Evolutionary conservation across 2,329 filamentous ascomycete species (phyloP).

Genomic region (Colletotrichum abscissum): DNA sequence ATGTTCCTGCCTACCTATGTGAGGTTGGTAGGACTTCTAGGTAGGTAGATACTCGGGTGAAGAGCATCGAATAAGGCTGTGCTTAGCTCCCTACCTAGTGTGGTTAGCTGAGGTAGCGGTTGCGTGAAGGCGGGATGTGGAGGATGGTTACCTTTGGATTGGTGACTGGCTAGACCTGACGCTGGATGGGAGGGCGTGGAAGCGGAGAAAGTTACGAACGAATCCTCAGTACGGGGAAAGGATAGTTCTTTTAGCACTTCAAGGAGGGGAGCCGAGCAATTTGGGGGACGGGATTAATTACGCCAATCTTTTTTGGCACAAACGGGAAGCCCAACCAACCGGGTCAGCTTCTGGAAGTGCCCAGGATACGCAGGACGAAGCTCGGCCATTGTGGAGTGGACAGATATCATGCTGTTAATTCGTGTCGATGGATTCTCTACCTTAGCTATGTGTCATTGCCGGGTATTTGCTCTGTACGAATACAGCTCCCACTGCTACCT

Average conservation of each 20-base stretch:
- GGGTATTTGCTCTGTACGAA: background rate
- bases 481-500: background rate
- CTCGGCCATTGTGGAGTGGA: background rate
- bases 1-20: background rate
- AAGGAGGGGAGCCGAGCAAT: background rate
- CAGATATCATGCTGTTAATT: background rate
- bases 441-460: background rate
- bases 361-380: background rate
- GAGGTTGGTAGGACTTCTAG: background rate
- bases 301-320: background rate
- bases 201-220: background rate
- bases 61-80: background rate
- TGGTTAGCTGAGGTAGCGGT: background rate
- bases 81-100: background rate
- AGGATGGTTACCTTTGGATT: background rate
- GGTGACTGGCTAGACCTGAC: background rate
- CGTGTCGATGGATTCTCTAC: background rate
- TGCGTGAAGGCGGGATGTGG: background rate
- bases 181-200: background rate
- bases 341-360: background rate
- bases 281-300: background rate
- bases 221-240: background rate
- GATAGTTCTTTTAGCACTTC: background rate
- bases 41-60: background rate
- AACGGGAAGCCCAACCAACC: background rate